These are phyloP conservation scores for Populus deltoides DNA, from an alignment of 345 rosid genomes.

Conservation along the genomic window DNA sequence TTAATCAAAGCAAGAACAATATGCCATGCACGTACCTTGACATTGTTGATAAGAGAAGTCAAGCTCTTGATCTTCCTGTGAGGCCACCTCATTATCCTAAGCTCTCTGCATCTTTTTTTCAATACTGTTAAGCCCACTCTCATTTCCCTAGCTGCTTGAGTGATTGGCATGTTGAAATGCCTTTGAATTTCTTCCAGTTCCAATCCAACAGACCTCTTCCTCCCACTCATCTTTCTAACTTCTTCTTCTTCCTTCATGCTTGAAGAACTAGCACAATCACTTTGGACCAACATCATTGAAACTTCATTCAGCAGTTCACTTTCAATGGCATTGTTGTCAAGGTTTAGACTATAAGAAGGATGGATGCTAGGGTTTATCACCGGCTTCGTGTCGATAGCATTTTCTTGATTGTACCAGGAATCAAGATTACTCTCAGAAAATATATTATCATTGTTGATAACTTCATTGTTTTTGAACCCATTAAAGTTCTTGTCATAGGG, in stretches of 20 bases:
- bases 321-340: not conserved
- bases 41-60: constrained; percentile 58
- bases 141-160: constrained; percentile 62
- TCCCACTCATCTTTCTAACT: not conserved
- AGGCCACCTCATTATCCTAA: constrained; percentile 75
- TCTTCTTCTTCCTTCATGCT: constrained; percentile 1
- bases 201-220: constrained; percentile 24
- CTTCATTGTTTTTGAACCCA: not conserved
- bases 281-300: not conserved
- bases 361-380: not conserved
- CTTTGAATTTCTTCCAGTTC: constrained; percentile 48
- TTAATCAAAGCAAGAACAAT: not conserved
- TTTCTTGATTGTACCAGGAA: not conserved
- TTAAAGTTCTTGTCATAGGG: not conserved
- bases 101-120: constrained; percentile 77
- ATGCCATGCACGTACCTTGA: constrained; percentile 38
- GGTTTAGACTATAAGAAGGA: not conserved
- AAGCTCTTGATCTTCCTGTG: constrained; percentile 57
- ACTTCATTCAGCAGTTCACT: not conserved
- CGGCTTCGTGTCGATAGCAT: not conserved
- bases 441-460: not conserved
- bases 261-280: not conserved
- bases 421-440: not conserved
- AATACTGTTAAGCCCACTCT: constrained; percentile 64
- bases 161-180: constrained; percentile 58